Evolutionary conservation across 495 filamentous ascomycete genomes (phyloP).

Genomic region (Amniculicola lignicola): DNA sequence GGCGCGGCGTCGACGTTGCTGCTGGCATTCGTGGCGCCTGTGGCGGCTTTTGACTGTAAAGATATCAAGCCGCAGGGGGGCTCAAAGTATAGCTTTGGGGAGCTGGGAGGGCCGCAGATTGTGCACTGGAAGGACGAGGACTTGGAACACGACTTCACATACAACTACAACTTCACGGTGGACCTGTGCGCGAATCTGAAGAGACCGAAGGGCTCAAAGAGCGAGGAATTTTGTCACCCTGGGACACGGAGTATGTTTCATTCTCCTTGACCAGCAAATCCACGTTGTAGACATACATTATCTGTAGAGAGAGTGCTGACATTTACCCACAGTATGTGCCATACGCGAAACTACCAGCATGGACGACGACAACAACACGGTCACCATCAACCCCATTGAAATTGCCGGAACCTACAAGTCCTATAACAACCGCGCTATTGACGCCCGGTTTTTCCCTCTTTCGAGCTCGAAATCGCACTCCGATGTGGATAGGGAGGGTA

Average conservation of each 20-base stretch:
- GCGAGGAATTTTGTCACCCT: conserved; percentile 53
- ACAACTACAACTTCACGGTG: conserved; percentile 84
- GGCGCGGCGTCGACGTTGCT: conserved; percentile 27
- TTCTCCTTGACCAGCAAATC: neutral
- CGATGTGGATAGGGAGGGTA: conserved; percentile 63
- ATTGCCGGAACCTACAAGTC: conserved; percentile 67
- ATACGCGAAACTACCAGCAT: conserved; percentile 55
- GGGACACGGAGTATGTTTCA: conserved; percentile 56
- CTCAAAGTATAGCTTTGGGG: conserved; percentile 61
- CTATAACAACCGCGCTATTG: conserved; percentile 48
- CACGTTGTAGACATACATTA: neutral
- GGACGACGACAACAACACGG: conserved; percentile 44
- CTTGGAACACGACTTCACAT: conserved; percentile 41
- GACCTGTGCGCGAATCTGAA: conserved; percentile 72
- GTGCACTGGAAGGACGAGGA: conserved; percentile 55
- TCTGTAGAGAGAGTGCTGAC: conserved; percentile 5
- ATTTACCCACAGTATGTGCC: conserved; percentile 63
- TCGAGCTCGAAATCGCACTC: conserved; percentile 54
- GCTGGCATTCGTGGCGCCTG: conserved; percentile 48
- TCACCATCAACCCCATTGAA: conserved; percentile 56
- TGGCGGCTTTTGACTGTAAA: conserved; percentile 56
- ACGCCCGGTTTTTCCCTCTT: conserved; percentile 61
- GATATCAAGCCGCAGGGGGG: conserved; percentile 56
- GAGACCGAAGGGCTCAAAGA: conserved; percentile 47
- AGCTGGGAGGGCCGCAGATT: conserved; percentile 72